These are phyloP conservation scores for Rhodofomes roseus DNA, from an alignment of 1,284 basidiomycete genomes.

Conservation along the genomic window DNA sequence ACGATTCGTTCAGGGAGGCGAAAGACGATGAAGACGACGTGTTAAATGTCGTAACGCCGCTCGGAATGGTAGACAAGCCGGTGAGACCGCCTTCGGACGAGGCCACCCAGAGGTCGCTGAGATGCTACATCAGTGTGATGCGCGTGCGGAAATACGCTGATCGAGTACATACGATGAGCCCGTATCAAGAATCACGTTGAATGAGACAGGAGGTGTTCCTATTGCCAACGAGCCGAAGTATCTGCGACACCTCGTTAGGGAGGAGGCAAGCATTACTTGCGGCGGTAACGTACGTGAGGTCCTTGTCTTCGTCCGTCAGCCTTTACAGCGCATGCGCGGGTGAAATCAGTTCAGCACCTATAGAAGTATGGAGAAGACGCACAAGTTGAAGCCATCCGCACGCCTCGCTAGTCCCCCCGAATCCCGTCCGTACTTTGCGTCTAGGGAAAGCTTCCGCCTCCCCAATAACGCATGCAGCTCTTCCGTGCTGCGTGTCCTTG, in stretches of 20 bases:
- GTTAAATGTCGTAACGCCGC: conserved; percentile 22
- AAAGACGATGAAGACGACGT: conserved; percentile 26
- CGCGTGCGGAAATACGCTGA: background rate
- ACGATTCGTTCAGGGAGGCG: conserved; percentile 18
- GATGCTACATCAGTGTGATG: background rate
- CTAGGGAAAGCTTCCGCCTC: conserved; percentile 21
- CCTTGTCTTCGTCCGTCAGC: conserved; percentile 26
- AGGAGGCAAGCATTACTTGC: background rate
- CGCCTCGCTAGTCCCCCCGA: conserved; percentile 18
- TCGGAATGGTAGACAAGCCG: conserved; percentile 14
- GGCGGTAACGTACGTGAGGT: conserved; percentile 20
- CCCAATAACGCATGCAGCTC: conserved; percentile 19
- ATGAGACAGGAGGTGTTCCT: conserved; percentile 36
- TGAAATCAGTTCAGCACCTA: background rate
- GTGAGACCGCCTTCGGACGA: background rate
- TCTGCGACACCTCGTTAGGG: conserved; percentile 15
- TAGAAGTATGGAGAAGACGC: conserved; percentile 5
- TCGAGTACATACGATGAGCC: conserved; percentile 44
- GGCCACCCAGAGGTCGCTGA: conserved; percentile 30
- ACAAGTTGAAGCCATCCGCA: conserved; percentile 28
- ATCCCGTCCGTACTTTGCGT: conserved; percentile 25
- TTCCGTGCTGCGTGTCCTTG: conserved; percentile 10
- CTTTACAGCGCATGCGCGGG: conserved; percentile 9
- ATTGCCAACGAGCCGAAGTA: conserved; percentile 41
- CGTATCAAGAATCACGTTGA: conserved; percentile 47